These are phyloP conservation scores for Leishmania mexicana DNA, from an alignment of 208 protist species.

Conservation along the genomic window DNA sequence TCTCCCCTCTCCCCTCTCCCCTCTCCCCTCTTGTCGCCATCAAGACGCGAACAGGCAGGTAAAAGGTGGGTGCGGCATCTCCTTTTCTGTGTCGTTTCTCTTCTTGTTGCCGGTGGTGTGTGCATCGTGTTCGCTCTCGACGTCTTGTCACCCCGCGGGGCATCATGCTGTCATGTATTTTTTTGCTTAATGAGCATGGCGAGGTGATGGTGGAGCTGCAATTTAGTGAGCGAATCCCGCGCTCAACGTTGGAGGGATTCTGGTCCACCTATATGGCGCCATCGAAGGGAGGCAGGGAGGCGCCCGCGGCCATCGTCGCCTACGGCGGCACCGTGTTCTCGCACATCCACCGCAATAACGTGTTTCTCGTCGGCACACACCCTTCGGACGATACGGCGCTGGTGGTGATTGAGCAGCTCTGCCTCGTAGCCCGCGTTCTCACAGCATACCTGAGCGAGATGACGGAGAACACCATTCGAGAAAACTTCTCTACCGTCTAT, in stretches of 20 bases:
- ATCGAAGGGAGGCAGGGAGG: slow-evolving; percentile 36
- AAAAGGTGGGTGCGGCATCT: not conserved
- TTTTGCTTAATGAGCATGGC: slow-evolving; percentile 72
- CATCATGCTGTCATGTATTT: slow-evolving; percentile 74
- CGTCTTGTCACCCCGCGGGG: not conserved
- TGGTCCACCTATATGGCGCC: slow-evolving; percentile 68
- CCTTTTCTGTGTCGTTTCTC: not conserved
- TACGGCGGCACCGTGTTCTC: slow-evolving; percentile 71
- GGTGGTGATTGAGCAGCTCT: slow-evolving; percentile 78
- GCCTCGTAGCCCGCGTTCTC: slow-evolving; percentile 62
- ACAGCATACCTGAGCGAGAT: slow-evolving; percentile 81
- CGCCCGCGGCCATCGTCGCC: slow-evolving; percentile 50
- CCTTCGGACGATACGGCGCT: slow-evolving; percentile 73
- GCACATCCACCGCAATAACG: slow-evolving; percentile 69
- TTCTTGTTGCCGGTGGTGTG: too few relatives aligned
- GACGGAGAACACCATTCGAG: slow-evolving; percentile 75
- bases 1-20: not conserved
- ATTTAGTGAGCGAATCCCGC: slow-evolving; percentile 72
- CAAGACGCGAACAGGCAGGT: not conserved
- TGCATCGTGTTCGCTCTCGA: not conserved
- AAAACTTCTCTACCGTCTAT: slow-evolving; percentile 93
- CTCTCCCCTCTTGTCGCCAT: not conserved
- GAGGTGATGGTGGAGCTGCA: slow-evolving; percentile 92
- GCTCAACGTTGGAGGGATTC: slow-evolving; percentile 70
- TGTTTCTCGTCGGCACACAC: slow-evolving; percentile 74